Base-by-base conservation (phyloP, 2,329 filamentous ascomycete genomes). In the Neopestalotiopsis clavispora region DNA sequence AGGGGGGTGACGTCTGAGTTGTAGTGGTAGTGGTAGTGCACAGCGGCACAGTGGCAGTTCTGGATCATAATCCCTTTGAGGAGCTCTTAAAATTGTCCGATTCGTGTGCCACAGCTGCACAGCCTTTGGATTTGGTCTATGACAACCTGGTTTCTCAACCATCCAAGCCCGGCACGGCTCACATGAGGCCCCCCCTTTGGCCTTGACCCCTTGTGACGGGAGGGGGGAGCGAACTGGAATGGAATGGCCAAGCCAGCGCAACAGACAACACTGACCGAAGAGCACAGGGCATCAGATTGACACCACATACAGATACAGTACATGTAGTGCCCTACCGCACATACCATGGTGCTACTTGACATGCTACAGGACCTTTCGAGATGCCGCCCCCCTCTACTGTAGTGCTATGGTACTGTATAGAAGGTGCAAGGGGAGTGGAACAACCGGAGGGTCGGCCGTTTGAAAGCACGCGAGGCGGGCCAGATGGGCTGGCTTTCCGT, bases 31-130 rank as follows among this genome's bases (percentile, higher is more conserved):
- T 28, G 23, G 23, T 28, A 28, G 23, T 28, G 23, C 23, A 28
- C 23, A 28, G n/a, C 45, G 45, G 57, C 57, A 59, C 57, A 28
- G 57, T 59, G 57, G 45, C 45, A 52, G n/a, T 52, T 52, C 45
- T 52, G 45, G 45, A 52, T 52, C 45, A 52, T 17, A 38, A 52
- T 52, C 45, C 45, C 45, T 20, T 52, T 52, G 17, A 59, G 13
- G 23, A 34, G 17, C 30, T 34, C 17, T 38, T 40, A 10, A 61
- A 61, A 61, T 61, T 61, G 30, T 61, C 59, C 59, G 30, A 61
- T 61, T 61, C 59, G 59, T 61, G 34, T 34, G n/a, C 28, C 57
- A 32, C 57, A 59, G 57, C 59, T 20, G 59, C 32, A 61, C 32
- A 61, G 59, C 59, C 59, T 59, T 28, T 40, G 59, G n/a, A 40